Evolutionary conservation across 768 basidiomycete species (phyloP), one percentile per base, ranked within the genome.

Genomic region (Tylopilus intermedius): DNA sequence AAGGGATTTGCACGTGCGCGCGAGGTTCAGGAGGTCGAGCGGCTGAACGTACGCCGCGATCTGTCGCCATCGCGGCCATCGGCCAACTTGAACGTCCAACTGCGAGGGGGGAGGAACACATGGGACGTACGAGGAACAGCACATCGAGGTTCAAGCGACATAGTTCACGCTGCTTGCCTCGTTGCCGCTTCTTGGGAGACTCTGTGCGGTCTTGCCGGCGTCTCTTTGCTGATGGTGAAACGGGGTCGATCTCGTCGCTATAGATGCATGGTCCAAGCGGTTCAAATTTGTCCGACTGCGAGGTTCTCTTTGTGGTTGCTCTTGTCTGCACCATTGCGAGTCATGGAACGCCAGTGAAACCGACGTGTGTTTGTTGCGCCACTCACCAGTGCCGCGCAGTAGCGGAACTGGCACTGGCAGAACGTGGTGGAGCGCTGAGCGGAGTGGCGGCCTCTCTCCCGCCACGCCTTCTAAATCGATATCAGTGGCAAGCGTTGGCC

Each of bases 11-110:
- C 33, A 33, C 8, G 33, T 33, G 11, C 33, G 33, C 3, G 41
- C 52, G 11, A 53, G 52, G 8, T 37, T 48, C 13, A 53, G 5
- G 9, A 53, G 52, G 21, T 53, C 52, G 0, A 42, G 8, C 0
- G 52, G 52, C 7, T 53, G 52, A 29, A 53, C 2, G 26, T 47
- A 48, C 7, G 9, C 41, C 8, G 52, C 52, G 6, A 53, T 2
- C 41, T 45, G 14, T 37, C 5, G 4, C 5, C n/a, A 29, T 32
- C 13, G 8, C 3, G 26, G n/a, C 4, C 40, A 8, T 49, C 39
- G 30, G 21, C 35, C 4, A 30, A 42, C 18, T 18, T 18, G 18
- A 18, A 1, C 13, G 8, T 22, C 24, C 15, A 3, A 24, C 24
- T 24, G 24, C 24, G 24, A 5, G 24, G 24, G 39, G 9, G 11